Conservation (phyloP, 2,329 filamentous ascomycete species). For the Scedosporium minutisporum region DNA sequence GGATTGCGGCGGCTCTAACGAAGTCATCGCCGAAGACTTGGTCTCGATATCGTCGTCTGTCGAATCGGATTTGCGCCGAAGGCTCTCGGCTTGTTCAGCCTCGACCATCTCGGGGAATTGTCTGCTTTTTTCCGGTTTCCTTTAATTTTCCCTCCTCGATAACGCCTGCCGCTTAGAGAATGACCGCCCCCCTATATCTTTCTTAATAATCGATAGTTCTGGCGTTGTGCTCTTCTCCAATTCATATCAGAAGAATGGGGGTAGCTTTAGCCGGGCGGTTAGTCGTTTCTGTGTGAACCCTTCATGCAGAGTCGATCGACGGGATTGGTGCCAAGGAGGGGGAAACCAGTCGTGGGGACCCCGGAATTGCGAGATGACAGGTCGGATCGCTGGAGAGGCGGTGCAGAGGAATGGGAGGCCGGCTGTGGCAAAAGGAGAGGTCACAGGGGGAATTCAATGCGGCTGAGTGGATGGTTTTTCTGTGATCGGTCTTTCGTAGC, state of each 20-base stretch:
- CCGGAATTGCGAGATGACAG: no score
- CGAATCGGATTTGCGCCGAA: not conserved
- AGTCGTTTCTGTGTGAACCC: not conserved
- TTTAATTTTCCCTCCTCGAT: not conserved
- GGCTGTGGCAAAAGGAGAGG: no score
- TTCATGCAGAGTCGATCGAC: slow-evolving; percentile 1
- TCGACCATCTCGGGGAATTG: not conserved
- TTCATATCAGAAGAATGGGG: not conserved
- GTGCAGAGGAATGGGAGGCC: not conserved
- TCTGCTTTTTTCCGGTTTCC: not conserved
- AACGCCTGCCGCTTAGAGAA: no score
- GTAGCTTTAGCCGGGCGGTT: not conserved
- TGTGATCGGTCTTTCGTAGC: no score
- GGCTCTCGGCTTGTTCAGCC: not conserved
- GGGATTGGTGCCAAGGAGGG: not conserved
- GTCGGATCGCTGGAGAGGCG: not conserved
- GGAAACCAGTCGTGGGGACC: not conserved
- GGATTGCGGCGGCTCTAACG: not conserved
- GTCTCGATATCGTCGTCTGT: not conserved
- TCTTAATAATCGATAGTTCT: not conserved
- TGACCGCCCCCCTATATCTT: not conserved
- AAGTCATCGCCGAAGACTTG: not conserved
- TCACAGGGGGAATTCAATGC: no score
- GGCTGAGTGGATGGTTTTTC: no score
- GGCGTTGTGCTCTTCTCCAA: not conserved